Conservation (phyloP, 2,329 filamentous ascomycete species). For the Colletotrichum costaricense region DNA sequence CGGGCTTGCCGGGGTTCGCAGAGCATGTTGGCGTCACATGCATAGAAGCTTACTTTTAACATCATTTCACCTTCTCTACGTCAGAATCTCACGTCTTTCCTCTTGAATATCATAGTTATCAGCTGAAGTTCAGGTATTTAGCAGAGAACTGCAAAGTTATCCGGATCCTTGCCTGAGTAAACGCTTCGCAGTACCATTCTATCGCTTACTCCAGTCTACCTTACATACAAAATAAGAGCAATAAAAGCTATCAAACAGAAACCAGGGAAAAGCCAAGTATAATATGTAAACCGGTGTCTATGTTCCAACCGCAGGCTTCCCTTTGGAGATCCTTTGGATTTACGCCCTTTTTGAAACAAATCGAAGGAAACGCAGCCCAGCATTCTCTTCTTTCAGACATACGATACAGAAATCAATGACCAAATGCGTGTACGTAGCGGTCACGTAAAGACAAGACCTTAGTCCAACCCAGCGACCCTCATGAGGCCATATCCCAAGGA, state of each 20-base stretch:
- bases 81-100: neutral
- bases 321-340: neutral
- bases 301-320: neutral
- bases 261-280: neutral
- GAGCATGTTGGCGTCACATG: slow-evolving; percentile 24
- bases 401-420: neutral
- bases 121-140: neutral
- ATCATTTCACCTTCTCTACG: neutral
- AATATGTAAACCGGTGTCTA: neutral
- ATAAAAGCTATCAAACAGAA: neutral
- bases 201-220: neutral
- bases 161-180: neutral
- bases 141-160: neutral
- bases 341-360: neutral
- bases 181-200: neutral
- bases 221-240: neutral
- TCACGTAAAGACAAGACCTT: slow-evolving; percentile 34
- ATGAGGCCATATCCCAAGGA: slow-evolving; percentile 93
- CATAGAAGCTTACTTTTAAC: slow-evolving; percentile 4
- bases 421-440: neutral
- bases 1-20: neutral
- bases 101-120: neutral
- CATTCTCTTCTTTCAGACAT: neutral
- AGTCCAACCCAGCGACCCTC: slow-evolving; percentile 75
- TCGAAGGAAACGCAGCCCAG: neutral